A percentile compares a stretch with the other conserved stretches of the same genome.
Conservation (phyloP, 2,329 filamentous ascomycete species). For the Alternaria tenuissima region DNA sequence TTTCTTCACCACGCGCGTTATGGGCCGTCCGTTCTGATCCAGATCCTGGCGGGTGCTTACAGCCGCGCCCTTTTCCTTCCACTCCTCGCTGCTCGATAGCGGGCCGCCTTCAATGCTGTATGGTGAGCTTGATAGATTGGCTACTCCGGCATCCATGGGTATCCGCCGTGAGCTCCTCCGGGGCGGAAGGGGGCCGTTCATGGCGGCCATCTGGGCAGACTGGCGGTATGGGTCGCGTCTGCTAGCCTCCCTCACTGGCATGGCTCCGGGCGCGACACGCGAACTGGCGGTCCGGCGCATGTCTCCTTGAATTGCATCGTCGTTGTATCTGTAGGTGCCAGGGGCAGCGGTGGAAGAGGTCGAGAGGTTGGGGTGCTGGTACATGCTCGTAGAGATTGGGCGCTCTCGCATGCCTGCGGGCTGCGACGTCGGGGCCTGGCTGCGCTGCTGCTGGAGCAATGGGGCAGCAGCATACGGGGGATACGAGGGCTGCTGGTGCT, state of each 20-base stretch:
- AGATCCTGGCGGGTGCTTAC: constrained; percentile 82
- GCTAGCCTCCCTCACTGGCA: constrained; percentile 73
- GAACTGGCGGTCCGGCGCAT: constrained; percentile 67
- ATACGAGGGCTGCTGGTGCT: constrained; percentile 45
- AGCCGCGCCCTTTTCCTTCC: constrained; percentile 95
- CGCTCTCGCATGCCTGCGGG: constrained; percentile 41
- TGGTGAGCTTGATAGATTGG: constrained; percentile 46
- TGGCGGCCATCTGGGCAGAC: constrained; percentile 61
- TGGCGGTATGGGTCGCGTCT: constrained; percentile 74
- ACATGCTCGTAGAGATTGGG: constrained; percentile 57
- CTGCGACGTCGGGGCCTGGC: constrained; percentile 37
- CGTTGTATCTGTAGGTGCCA: constrained; percentile 58
- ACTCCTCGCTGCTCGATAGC: constrained; percentile 81
- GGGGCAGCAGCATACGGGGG: constrained; percentile 39
- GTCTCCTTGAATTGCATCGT: constrained; percentile 50
- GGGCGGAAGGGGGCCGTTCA: constrained; percentile 72
- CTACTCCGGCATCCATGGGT: constrained; percentile 57
- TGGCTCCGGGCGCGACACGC: constrained; percentile 66
- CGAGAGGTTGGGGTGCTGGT: constrained; percentile 59
- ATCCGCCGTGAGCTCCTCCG: constrained; percentile 79
- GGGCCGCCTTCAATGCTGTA: constrained; percentile 67
- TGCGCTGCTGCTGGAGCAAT: constrained; percentile 39
- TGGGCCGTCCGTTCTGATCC: constrained; percentile 82
- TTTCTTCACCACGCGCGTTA: constrained; percentile 89
- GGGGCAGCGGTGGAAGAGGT: constrained; percentile 53